Conservation (phyloP, 2,329 filamentous ascomycete species). For the Claviceps citrina region DNA sequence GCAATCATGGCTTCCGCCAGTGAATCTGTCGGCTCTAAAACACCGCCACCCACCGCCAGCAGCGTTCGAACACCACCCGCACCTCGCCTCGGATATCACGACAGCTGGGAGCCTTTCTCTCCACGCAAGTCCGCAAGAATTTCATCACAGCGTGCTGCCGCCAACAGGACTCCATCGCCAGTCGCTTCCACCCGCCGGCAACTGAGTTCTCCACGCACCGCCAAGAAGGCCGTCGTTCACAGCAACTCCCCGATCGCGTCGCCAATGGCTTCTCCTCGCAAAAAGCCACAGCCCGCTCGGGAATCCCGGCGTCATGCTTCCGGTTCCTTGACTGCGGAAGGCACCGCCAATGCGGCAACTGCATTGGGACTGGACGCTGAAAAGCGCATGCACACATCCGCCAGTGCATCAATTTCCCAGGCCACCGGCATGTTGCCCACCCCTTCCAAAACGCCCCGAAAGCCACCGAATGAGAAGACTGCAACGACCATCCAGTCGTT, state of each 20-base stretch:
- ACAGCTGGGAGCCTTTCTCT: constrained; percentile 58
- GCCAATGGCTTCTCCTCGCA: constrained; percentile 32
- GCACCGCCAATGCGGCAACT: constrained; percentile 26
- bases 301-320: constrained; percentile 34
- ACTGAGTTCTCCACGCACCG: constrained; percentile 18
- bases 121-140: constrained; percentile 55
- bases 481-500: constrained; percentile 36
- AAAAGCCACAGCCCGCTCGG: constrained; percentile 33
- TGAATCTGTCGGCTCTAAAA: constrained; percentile 16
- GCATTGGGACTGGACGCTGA: constrained; percentile 23
- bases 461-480: constrained; percentile 37
- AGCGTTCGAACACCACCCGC: constrained; percentile 51
- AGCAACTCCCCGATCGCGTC: constrained; percentile 21
- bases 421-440: constrained; percentile 52
- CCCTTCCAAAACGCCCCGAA: constrained; percentile 62
- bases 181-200: constrained; percentile 19
- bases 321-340: constrained; percentile 28
- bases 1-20: constrained; percentile 15
- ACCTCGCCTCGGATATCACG: constrained; percentile 50
- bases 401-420: constrained; percentile 17
- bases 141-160: constrained; percentile 34
- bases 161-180: constrained; percentile 42
- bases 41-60: constrained; percentile 43
- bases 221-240: constrained; percentile 17
- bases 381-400: constrained; percentile 13